A percentile compares a stretch with the other conserved stretches of the same genome.
Evolutionary conservation across 805 yeast genomes (phyloP).

Genomic region (Hanseniaspora nectarophila): DNA sequence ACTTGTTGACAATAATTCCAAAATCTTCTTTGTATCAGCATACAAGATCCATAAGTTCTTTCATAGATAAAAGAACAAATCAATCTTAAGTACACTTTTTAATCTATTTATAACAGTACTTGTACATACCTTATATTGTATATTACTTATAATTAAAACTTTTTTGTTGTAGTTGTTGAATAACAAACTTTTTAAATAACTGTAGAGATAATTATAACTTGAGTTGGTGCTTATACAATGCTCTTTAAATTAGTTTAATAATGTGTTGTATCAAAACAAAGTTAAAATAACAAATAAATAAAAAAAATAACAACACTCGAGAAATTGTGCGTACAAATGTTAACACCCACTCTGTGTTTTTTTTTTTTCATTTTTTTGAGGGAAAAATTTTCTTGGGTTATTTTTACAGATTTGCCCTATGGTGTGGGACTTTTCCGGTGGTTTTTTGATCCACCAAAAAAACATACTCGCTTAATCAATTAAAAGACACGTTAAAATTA

Average conservation of each 20-base stretch:
- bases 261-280: neutral
- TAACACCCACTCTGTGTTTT: no score
- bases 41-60: neutral
- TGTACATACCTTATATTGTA: neutral
- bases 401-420: no score
- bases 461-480: neutral
- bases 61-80: no score
- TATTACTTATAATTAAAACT: slow-evolving; percentile 1
- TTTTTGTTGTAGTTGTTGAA: neutral
- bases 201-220: slow-evolving; percentile 3
- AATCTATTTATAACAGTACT: neutral
- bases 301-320: neutral
- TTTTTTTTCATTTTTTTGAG: neutral
- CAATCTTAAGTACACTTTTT: neutral
- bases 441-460: neutral
- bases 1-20: neutral
- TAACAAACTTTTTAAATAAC: neutral
- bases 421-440: no score
- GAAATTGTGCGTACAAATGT: neutral
- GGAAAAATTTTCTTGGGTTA: neutral
- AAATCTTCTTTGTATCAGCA: no score
- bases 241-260: neutral
- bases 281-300: no score
- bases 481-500: neutral
- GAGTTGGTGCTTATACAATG: slow-evolving; percentile 3